Conservation (phyloP, 345 rosid genomes). For the Moringa oleifera region DNA sequence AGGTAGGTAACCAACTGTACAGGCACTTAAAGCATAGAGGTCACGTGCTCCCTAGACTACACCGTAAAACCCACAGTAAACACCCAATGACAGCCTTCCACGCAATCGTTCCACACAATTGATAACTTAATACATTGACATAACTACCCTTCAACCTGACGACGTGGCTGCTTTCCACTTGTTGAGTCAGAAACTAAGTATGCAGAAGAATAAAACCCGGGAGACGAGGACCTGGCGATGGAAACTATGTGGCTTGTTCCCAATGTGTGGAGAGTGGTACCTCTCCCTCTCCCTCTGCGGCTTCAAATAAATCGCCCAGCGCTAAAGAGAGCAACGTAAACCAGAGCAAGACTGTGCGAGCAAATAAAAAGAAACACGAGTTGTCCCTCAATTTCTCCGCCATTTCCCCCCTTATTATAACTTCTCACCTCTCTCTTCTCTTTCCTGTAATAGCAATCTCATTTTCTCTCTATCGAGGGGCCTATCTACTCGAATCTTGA, state of each 20-base stretch:
- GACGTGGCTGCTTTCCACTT: not conserved
- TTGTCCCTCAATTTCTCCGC: constrained; percentile 47
- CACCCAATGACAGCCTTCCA: constrained; percentile 2
- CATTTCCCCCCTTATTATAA: constrained; percentile 8
- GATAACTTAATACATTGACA: no score
- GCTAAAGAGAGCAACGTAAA: not conserved
- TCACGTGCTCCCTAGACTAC: not conserved
- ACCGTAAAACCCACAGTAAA: not conserved
- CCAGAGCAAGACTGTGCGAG: no score
- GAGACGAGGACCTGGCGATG: constrained; percentile 12
- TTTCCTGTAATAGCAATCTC: constrained; percentile 13
- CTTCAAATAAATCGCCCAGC: constrained; percentile 30
- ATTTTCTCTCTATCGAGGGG: not conserved
- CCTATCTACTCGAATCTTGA: not conserved
- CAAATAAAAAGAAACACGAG: not conserved
- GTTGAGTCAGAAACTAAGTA: no score
- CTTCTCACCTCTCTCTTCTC: constrained; percentile 12
- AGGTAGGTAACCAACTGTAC: constrained; percentile 12
- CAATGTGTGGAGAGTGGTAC: constrained; percentile 3
- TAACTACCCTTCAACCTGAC: not conserved
- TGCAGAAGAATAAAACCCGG: not conserved
- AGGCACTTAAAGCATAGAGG: not conserved
- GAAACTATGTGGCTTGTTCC: constrained; percentile 10
- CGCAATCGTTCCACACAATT: not conserved
- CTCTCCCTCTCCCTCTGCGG: not conserved